Conservation (phyloP, 2,329 filamentous ascomycete genomes). For the Chalaropsis ovoidea region DNA sequence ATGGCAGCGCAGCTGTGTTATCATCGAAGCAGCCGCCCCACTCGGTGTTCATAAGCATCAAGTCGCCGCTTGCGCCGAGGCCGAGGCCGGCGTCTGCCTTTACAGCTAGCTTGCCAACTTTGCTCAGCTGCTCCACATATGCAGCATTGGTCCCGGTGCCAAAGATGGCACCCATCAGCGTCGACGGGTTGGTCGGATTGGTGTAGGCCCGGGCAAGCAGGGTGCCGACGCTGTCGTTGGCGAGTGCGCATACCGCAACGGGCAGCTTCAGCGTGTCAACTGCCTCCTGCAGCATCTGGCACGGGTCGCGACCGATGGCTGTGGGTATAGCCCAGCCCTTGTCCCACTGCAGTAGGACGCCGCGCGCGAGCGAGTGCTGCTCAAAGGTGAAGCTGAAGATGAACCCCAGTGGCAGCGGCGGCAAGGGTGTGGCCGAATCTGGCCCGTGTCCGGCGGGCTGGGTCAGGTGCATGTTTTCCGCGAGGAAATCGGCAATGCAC, state of each 20-base stretch:
- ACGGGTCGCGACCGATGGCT: constrained; percentile 65
- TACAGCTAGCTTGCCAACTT: constrained; percentile 33
- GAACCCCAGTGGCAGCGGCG: constrained; percentile 29
- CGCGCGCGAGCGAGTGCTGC: constrained; percentile 59
- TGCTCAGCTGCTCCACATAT: constrained; percentile 65
- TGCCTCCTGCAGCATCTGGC: constrained; percentile 58
- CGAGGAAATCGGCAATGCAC: constrained; percentile 59
- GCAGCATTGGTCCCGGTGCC: constrained; percentile 74
- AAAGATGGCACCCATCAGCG: constrained; percentile 67
- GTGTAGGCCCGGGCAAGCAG: constrained; percentile 71
- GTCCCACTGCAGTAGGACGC: constrained; percentile 65
- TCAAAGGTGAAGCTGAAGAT: constrained; percentile 59
- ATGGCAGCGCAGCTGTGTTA: constrained; percentile 56
- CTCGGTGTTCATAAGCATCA: constrained; percentile 74
- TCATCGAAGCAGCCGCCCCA: constrained; percentile 70
- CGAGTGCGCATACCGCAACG: constrained; percentile 60
- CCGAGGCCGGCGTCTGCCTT: constrained; percentile 42
- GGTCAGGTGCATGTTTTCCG: background rate
- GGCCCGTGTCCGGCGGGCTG: background rate
- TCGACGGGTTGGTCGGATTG: constrained; percentile 57
- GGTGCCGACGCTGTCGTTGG: constrained; percentile 73
- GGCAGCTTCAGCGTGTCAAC: constrained; percentile 60
- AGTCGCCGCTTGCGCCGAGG: constrained; percentile 52
- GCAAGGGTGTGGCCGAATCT: background rate
- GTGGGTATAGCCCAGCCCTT: constrained; percentile 74